These are phyloP conservation scores for Verticillium albo-atrum DNA, from an alignment of 2,329 filamentous ascomycete species.

Conservation along the genomic window DNA sequence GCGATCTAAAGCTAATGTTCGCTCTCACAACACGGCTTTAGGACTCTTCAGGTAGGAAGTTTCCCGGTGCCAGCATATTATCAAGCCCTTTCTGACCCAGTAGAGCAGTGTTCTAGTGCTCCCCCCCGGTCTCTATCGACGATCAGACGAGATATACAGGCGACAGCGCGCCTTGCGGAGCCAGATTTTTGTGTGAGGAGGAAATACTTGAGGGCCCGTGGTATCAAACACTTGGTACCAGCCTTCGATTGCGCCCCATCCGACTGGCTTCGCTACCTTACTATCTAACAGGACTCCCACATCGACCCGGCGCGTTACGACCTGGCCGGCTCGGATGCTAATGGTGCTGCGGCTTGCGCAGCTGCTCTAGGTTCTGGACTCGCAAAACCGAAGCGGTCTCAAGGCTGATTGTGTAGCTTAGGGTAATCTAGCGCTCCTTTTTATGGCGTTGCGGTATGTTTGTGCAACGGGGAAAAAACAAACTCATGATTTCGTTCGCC, in stretches of 20 bases:
- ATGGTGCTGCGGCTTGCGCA: neutral
- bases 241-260: neutral
- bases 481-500: neutral
- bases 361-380: neutral
- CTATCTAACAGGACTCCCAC: slow-evolving; percentile 6
- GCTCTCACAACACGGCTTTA: slow-evolving; percentile 42
- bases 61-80: neutral
- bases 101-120: neutral
- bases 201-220: neutral
- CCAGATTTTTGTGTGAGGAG: neutral
- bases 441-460: neutral
- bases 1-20: slow-evolving; percentile 65
- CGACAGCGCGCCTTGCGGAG: neutral
- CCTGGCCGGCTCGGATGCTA: neutral
- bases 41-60: slow-evolving; percentile 27
- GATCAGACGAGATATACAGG: neutral
- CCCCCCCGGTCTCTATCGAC: neutral
- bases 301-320: slow-evolving; percentile 2
- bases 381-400: neutral
- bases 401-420: neutral
- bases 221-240: neutral
- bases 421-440: neutral
- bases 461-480: neutral
- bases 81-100: neutral
- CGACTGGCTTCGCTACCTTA: neutral